Base-by-base conservation (phyloP, 495 filamentous ascomycete species). In the Hypomontagnella submonticulosa region DNA sequence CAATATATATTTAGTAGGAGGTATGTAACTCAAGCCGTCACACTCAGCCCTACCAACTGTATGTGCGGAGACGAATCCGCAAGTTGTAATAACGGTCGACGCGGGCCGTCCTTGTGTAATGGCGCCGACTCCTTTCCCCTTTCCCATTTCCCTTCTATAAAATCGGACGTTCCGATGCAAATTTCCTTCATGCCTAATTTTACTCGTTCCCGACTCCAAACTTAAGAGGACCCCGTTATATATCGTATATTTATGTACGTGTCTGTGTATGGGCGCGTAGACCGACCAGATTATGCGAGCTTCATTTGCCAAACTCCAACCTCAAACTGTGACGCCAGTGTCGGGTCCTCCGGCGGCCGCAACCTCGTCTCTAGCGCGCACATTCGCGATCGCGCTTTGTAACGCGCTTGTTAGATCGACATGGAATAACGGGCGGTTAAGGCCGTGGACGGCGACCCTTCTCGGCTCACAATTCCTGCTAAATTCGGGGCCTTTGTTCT, bases 361-460 rank as follows among this genome's bases (percentile, higher is more conserved):
- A 27, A 63, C 56, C 63, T 81, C 77, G 0, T 65, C 57, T 34
- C 81, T 76, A 36, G 77, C 79, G 80, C 89, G 82, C 6, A 88
- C 86, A 67, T 93, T 97, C 30, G 88, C 85, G 65, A 98, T 84
- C 12, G 92, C 94, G 75, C 91, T 94, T 76, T 96, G 90, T 70
- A 98, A 72, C 19, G 95, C 95, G 70, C 90, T 94, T 11, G 93
- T 97, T 23, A 99, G 75, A 73, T 99, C 95, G 57, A 96, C 87
- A 69, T 99, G 96, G 86, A 99, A 98, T 65, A 97, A 85, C 43
- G 95, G 95, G 68, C 92, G 77, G 77, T 95, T 93, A 57, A 97
- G 80, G 41, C 95, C 91, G 63, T 92, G 90, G 36, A 97, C 89
- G 10, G 90, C 80, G 1, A 90, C 91, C 33, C 72, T 37, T 33